Evolutionary conservation across 306 rosid species (phyloP).

Genomic region (Dalbergia cultrata): DNA sequence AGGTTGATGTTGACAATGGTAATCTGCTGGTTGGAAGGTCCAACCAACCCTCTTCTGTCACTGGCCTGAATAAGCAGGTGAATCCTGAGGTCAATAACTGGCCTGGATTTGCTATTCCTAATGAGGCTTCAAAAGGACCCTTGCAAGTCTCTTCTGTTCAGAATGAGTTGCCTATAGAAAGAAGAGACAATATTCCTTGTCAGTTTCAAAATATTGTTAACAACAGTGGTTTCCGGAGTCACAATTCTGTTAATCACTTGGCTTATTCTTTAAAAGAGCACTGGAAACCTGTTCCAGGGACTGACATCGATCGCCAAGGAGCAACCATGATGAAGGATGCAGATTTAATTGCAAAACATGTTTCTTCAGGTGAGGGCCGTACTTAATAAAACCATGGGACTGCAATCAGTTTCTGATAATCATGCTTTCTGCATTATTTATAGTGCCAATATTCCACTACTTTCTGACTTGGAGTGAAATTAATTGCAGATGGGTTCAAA

Average conservation of each 20-base stretch:
- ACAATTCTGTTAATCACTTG: slow-evolving; percentile 52
- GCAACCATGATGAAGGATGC: slow-evolving; percentile 62
- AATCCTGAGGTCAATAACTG: slow-evolving; percentile 48
- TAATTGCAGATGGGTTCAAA: slow-evolving; percentile 43
- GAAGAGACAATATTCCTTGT: slow-evolving; percentile 64
- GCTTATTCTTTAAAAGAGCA: slow-evolving; percentile 74
- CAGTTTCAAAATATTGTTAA: slow-evolving; percentile 66
- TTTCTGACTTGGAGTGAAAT: slow-evolving; percentile 39
- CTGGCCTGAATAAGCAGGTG: slow-evolving; percentile 52
- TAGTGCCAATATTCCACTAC: slow-evolving; percentile 47
- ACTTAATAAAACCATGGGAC: slow-evolving; percentile 3
- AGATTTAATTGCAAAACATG: slow-evolving; percentile 58
- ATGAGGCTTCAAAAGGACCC: slow-evolving; percentile 70
- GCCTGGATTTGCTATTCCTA: slow-evolving; percentile 67
- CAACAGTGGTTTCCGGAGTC: slow-evolving; percentile 60
- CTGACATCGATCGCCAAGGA: slow-evolving; percentile 64
- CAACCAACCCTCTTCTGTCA: slow-evolving; percentile 59
- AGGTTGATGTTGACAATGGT: slow-evolving; percentile 69
- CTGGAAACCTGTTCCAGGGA: slow-evolving; percentile 78
- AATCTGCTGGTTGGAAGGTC: slow-evolving; percentile 68
- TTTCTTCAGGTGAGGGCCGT: slow-evolving; percentile 68
- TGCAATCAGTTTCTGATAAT: slow-evolving; percentile 28
- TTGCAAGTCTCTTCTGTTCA: slow-evolving; percentile 65
- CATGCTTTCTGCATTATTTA: slow-evolving; percentile 20
- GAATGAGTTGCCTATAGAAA: slow-evolving; percentile 68